Conservation (phyloP, 768 basidiomycete species). For the Leccinum incarnatum region DNA sequence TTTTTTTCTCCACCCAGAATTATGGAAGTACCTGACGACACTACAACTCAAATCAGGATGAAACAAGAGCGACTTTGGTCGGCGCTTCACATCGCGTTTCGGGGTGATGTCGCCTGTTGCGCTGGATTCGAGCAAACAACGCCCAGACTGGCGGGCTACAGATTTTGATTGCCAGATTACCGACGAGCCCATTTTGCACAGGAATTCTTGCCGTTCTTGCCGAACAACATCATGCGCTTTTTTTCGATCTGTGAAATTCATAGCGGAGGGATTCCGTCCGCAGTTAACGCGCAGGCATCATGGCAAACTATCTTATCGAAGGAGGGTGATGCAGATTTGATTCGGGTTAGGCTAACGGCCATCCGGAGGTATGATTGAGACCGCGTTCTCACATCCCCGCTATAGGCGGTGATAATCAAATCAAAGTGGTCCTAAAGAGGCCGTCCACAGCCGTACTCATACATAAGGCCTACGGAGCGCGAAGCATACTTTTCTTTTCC, state of each 20-base stretch:
- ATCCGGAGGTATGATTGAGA: background rate
- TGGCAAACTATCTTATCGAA: background rate
- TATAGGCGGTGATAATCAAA: background rate
- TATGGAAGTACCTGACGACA: background rate
- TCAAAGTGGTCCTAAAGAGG: background rate
- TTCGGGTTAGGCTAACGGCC: background rate
- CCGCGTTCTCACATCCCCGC: background rate
- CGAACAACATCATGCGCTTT: background rate
- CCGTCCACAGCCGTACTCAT: background rate
- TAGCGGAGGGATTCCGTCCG: background rate
- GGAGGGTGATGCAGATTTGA: background rate
- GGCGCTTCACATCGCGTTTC: background rate
- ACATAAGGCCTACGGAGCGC: background rate
- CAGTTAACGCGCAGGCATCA: background rate
- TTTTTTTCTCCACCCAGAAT: background rate
- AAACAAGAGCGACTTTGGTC: background rate
- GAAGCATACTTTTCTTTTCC: background rate
- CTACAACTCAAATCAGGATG: background rate
- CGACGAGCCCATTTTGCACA: background rate
- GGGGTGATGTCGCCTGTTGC: background rate
- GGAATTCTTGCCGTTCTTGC: background rate
- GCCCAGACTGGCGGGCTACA: background rate
- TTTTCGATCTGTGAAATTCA: background rate
- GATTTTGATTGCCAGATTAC: background rate
- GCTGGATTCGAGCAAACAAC: background rate